Evolutionary conservation across 352 stramenopile species (phyloP).

Genomic region (Phytophthora fragariae): DNA sequence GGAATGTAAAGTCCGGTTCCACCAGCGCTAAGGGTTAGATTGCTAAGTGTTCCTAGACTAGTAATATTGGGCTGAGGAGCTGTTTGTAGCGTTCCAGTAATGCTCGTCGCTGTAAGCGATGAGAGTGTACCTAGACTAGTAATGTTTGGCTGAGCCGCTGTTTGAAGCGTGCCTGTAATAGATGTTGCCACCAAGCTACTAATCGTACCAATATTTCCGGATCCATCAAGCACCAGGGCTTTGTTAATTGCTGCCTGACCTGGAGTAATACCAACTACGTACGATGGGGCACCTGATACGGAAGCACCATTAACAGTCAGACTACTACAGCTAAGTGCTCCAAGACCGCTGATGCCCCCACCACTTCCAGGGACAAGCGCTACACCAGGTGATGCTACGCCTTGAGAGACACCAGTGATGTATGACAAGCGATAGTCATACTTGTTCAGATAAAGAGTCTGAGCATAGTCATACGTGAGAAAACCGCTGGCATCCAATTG

Average conservation of each 20-base stretch:
- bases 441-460: not conserved
- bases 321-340: not conserved
- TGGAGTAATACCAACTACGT: not conserved
- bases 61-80: too few relatives aligned
- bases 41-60: slow-evolving; percentile 1
- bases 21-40: not conserved
- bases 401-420: not conserved
- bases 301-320: not conserved
- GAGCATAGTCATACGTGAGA: not conserved
- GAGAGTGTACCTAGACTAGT: not conserved
- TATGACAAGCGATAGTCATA: not conserved
- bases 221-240: not conserved
- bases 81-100: too few relatives aligned
- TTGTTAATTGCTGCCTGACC: not conserved
- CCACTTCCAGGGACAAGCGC: not conserved
- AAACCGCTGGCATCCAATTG: not conserved
- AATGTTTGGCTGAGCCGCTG: slow-evolving; percentile 2
- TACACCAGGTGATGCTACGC: not conserved
- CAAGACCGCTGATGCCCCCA: not conserved
- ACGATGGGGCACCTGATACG: not conserved
- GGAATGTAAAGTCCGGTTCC: not conserved
- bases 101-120: not conserved
- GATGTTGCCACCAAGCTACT: not conserved
- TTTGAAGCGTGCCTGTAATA: not conserved
- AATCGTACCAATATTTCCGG: not conserved